A percentile compares a stretch with the other conserved stretches of the same genome.
Evolutionary conservation across 495 filamentous ascomycete genomes (phyloP).

Genomic region (Aspergillus olivimuriae): DNA sequence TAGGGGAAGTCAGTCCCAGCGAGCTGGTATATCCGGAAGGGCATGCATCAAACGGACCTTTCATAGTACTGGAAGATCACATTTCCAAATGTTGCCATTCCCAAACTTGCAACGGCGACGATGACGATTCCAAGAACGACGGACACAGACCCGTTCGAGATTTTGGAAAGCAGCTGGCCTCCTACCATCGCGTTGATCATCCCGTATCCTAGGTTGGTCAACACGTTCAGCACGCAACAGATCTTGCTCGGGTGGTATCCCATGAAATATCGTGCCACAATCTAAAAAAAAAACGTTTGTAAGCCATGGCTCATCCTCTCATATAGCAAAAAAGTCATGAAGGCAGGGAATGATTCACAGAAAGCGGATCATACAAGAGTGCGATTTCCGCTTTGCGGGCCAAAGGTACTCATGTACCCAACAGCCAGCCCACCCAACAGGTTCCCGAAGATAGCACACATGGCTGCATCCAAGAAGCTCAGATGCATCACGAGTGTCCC

Average conservation of each 20-base stretch:
- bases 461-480: constrained; percentile 58
- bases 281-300: constrained; percentile 29
- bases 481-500: constrained; percentile 59
- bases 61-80: constrained; percentile 67
- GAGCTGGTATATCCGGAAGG: background rate
- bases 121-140: constrained; percentile 67
- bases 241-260: constrained; percentile 72
- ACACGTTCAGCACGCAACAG: constrained; percentile 59
- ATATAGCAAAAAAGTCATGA: background rate
- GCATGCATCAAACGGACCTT: constrained; percentile 17
- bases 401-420: constrained; percentile 72
- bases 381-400: constrained; percentile 62
- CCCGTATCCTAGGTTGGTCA: constrained; percentile 63
- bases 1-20: background rate
- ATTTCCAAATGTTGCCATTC: constrained; percentile 69
- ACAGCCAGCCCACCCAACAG: constrained; percentile 52
- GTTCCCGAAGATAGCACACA: constrained; percentile 58
- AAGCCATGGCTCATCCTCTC: too few species aligned
- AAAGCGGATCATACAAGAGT: constrained; percentile 48
- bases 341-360: constrained; percentile 1
- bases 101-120: constrained; percentile 52
- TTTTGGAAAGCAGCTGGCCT: constrained; percentile 50
- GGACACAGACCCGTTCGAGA: constrained; percentile 51
- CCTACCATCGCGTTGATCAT: constrained; percentile 54
- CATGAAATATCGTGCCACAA: constrained; percentile 67